Base-by-base conservation (phyloP, 305 asterid species). In the Rubia tinctorum region DNA sequence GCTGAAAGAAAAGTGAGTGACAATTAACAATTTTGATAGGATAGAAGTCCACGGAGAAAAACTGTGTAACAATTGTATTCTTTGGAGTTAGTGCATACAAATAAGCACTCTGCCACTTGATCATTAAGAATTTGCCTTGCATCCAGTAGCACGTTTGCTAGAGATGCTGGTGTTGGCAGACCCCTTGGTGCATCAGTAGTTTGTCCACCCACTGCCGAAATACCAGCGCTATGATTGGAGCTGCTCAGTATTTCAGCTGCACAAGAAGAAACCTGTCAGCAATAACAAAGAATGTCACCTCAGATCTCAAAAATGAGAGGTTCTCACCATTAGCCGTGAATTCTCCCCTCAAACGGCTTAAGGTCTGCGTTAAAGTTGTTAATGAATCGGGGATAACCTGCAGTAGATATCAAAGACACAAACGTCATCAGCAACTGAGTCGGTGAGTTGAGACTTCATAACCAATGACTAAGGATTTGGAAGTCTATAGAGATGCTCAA, bases 171-270 rank as follows among this genome's bases (percentile, higher is more conserved):
- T 30, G 34, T 30, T 30, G 34, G 34, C 34, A 30, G 34, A 30
- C 34, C 34, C 82, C 91, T 80, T 77, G 83, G 82, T 74, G 80
- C 83, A 69, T 81, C 87, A 18, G 76, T 60, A 71, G 77, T 80
- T 71, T 77, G 82, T 42, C 75, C 90, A 71, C 69, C 89, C 66
- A 79, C 75, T 77, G 73, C 92, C 74, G 71, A 67, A 58, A 72
- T 74, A 72, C 82, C 86, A 77, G 84, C 75, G 78, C 79, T 77
- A 71, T 75, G 88, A 75, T 83, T 72, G 78, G 76, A 83, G 65
- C 72, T 80, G 77, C 83, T 76, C 76, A 71, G 88, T 22, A 85
- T 88, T 80, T 84, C 83, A 73, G 70, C 90, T 90, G 86, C 75
- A 72, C 71, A 76, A 82, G 68, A 82, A 42, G 25, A 17, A 62